Conservation (phyloP, 345 rosid genomes). For the Angophora floribunda region DNA sequence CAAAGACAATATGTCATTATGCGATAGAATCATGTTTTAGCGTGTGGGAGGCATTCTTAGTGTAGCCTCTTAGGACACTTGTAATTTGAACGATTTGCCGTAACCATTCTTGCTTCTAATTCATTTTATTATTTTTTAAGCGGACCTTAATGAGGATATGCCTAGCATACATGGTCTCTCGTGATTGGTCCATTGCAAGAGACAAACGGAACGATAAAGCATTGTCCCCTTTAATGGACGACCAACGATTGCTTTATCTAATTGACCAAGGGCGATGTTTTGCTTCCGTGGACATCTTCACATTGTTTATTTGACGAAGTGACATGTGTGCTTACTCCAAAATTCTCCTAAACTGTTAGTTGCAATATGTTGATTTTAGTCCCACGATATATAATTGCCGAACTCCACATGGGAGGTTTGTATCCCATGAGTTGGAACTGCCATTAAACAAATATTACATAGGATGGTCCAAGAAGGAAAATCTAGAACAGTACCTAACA, state of each 20-base stretch:
- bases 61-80: not conserved
- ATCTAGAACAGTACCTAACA: not conserved
- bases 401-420: not conserved
- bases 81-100: not conserved
- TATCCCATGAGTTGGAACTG: not conserved
- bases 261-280: not conserved
- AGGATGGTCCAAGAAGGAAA: not conserved
- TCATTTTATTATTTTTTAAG: not conserved
- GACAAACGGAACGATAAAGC: not conserved
- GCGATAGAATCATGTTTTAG: not conserved
- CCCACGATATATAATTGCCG: not conserved
- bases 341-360: no score
- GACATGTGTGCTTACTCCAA: not conserved
- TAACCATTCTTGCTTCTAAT: not conserved
- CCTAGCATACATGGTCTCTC: not conserved
- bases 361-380: not conserved
- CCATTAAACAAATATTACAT: no score
- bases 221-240: not conserved
- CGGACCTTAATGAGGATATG: not conserved
- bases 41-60: not conserved
- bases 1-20: not conserved
- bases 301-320: not conserved
- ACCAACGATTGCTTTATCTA: not conserved
- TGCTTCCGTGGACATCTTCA: not conserved
- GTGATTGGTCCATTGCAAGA: not conserved